Base-by-base conservation (phyloP, 345 rosid genomes). In the Atalantia buxifolia region DNA sequence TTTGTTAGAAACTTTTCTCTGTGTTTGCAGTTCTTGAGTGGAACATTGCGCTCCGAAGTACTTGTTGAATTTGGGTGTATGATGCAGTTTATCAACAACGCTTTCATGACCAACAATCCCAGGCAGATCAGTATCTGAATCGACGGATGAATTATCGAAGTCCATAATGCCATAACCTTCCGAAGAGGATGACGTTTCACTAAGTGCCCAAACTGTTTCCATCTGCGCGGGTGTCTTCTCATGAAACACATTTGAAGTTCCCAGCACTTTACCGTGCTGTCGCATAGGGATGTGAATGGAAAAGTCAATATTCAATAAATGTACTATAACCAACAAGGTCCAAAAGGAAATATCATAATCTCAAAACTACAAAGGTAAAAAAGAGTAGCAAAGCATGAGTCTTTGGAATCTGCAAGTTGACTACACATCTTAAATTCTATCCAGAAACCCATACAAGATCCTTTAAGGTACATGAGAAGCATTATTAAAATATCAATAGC, bases 351-450 rank as follows among this genome's bases (percentile, higher is more conserved):
- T 31, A 28, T 35, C 48, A 38, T 61, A 48, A 25, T 19, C 76
- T 9, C 61, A 72, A 60, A 60, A 48, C 38, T 16, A 40, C 24
- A 7, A 24, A 6, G 53, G 21, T 31, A 38, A 73, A 57, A 45
- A 82, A 36, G 0, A 30, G 45, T 45, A 56, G 60, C 66, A 74
- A 75, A 80, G 55, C 77, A 36, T 22, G 24, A 56, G 18, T 55
- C 9, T 42, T 66, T 48, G 71, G 66, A 56, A 73, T 50, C 24
- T 36, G 30, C 74, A 66, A 21, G 36, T 71, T 18, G 10, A 8
- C 57, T 1, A 28, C 55, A 66, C 42, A 74, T 30, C 66, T 74
- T 24, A 74, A 75, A 40, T 61, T 65, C 63, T 75, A 31, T 31
- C 50, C 50, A 10, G 33, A 40, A 42, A 66, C 4, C 5, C 38